Conservation (phyloP, 1,139 yeast species). For the Blastobotrys malaysiensis region DNA sequence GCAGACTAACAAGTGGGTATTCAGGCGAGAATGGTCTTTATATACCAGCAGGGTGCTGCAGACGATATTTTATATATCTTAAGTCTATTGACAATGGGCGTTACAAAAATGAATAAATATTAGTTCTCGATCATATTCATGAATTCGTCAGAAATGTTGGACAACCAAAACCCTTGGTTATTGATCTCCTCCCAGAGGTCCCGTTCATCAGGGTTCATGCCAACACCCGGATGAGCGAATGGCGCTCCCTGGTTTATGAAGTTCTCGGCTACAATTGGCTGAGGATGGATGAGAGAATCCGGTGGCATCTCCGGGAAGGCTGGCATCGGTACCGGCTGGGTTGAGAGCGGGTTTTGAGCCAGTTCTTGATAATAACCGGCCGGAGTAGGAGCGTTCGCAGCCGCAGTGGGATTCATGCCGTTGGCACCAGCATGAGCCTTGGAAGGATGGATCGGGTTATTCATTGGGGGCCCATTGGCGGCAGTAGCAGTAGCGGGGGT, state of each 20-base stretch:
- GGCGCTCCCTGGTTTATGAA: neutral
- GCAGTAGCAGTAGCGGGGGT: neutral
- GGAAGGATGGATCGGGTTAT: neutral
- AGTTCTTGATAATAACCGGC: neutral
- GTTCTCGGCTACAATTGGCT: neutral
- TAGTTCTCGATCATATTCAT: constrained; percentile 12
- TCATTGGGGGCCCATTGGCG: neutral
- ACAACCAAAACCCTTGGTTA: constrained; percentile 23
- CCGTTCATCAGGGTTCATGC: constrained; percentile 16
- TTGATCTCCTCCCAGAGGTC: constrained; percentile 25
- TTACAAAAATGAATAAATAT: constrained; percentile 1
- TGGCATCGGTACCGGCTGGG: neutral
- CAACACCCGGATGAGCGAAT: constrained; percentile 3
- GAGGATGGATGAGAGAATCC: neutral
- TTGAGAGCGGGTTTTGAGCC: neutral
- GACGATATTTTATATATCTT: too few relatives aligned
- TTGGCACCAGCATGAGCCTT: neutral
- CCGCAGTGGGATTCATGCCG: neutral
- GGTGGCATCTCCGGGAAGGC: neutral
- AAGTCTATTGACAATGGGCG: constrained; percentile 1
- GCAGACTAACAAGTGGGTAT: neutral
- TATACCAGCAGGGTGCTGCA: too few relatives aligned
- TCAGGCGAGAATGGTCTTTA: neutral
- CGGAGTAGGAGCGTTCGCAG: neutral
- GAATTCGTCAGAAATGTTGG: constrained; percentile 23